These are phyloP conservation scores for Aureobasidium subglaciale DNA, from an alignment of 2,329 filamentous ascomycete genomes.

Conservation along the genomic window DNA sequence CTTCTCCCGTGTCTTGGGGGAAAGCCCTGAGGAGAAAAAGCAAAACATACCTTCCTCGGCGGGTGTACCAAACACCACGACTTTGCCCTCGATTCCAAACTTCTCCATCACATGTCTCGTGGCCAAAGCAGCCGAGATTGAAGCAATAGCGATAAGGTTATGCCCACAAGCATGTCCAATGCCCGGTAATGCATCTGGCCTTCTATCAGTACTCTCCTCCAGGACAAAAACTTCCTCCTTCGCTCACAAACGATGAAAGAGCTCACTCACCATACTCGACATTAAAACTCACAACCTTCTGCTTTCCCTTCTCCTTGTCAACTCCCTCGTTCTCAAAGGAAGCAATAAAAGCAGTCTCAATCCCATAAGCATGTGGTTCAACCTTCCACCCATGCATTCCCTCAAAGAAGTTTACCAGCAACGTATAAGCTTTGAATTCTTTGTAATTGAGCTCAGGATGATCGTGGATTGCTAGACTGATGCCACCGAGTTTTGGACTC, in stretches of 20 bases:
- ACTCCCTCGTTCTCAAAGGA: slow-evolving; percentile 31
- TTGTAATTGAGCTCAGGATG: slow-evolving; percentile 45
- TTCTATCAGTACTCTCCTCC: no score
- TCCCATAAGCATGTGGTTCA: slow-evolving; percentile 44
- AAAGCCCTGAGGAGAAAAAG: no score
- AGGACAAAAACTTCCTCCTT: no score
- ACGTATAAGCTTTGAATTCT: slow-evolving; percentile 44
- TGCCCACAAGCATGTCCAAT: slow-evolving; percentile 42
- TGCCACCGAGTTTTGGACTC: slow-evolving; percentile 34
- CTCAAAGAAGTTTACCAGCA: slow-evolving; percentile 43
- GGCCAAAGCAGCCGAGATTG: slow-evolving; percentile 34
- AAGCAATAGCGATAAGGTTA: slow-evolving; percentile 38
- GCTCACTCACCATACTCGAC: slow-evolving; percentile 32
- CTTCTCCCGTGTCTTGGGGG: no score
- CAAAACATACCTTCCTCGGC: slow-evolving; percentile 32
- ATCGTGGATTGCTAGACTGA: slow-evolving; percentile 47
- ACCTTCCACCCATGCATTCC: slow-evolving; percentile 42
- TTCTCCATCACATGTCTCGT: slow-evolving; percentile 27
- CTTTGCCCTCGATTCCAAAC: slow-evolving; percentile 28
- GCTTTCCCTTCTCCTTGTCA: slow-evolving; percentile 23
- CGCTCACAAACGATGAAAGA: no score
- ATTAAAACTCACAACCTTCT: slow-evolving; percentile 41
- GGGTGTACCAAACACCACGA: slow-evolving; percentile 38
- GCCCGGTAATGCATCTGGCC: slow-evolving; percentile 34
- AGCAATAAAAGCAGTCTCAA: slow-evolving; percentile 48